Evolutionary conservation across 2,329 filamentous ascomycete species (phyloP), one percentile per base, ranked within the genome.

Genomic region (Pseudogymnoascus sp.): DNA sequence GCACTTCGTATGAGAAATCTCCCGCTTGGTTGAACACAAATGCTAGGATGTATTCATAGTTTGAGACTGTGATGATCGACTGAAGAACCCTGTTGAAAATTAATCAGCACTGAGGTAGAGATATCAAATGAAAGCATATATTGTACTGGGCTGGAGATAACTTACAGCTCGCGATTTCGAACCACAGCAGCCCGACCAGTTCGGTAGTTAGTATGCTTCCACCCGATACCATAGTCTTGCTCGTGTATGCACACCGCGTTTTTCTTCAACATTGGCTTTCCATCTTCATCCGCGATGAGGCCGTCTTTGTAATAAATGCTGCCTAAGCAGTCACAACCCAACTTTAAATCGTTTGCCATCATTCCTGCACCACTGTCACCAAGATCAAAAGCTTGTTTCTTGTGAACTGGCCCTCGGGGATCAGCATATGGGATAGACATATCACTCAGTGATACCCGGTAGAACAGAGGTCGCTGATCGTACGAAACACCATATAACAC

Each of bases 31-130:
- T 87, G 76, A 90, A 88, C 62, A 86, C 83, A 74, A 87, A 90
- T 2, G 86, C 86, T 36, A 89, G 79, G 68, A 90, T 88, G 71
- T 89, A 90, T 71, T 89, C 87, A 74, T 89, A 89, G 74, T 89
- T 89, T 10, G 84, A 80, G 3, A 89, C 84, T 0, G 86, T 89
- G 74, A 88, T 87, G 72, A 89, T 89, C 68, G 82, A 84, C 71
- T 89, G 87, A 4, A 90, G 72, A 0, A 89, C 86, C 3, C 31
- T 33, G 31, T 33, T 33, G 31, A 8, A 33, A 33, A 33, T 33
- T 33, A 33, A 33, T 33, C 31, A 33, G 31, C 31, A 33, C 31
- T 33, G 31, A 33, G 31, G 9, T 33, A 33, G 31, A 33, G 6
- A 8, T 10, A 33, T 33, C 31, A 8, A 33, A 33, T 33, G 31